These are phyloP conservation scores for Aspergillus tanneri DNA, from an alignment of 2,329 filamentous ascomycete species.

Conservation along the genomic window DNA sequence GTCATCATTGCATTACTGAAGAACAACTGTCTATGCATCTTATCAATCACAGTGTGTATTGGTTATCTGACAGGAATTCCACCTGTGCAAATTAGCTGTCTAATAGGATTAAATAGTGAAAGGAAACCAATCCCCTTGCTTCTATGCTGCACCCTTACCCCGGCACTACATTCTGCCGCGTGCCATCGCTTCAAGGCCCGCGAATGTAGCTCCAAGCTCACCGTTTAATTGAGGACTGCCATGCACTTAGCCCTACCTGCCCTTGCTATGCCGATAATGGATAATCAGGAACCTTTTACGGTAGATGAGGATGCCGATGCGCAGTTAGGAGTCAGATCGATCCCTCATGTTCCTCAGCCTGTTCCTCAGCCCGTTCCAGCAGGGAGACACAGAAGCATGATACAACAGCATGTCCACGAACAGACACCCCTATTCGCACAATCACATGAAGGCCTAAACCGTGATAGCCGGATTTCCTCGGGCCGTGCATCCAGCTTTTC, in stretches of 20 bases:
- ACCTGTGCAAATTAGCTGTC: no score
- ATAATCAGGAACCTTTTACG: conserved; percentile 35
- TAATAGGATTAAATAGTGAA: no score
- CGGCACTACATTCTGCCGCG: background rate
- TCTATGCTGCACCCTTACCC: background rate
- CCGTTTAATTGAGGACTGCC: background rate
- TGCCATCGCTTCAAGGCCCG: background rate
- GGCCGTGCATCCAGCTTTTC: background rate
- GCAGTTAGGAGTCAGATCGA: conserved; percentile 20
- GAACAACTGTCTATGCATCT: no score
- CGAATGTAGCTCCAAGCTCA: background rate
- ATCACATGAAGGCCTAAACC: background rate
- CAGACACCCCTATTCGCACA: conserved; percentile 28
- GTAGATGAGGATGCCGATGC: conserved; percentile 35
- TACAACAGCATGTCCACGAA: conserved; percentile 25
- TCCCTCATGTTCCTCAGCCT: conserved; percentile 11
- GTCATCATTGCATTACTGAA: no score
- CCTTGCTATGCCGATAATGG: conserved; percentile 23
- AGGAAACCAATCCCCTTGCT: no score
- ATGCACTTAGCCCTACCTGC: background rate
- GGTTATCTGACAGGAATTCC: no score
- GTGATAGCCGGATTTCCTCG: background rate
- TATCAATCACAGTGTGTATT: no score
- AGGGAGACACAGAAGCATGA: conserved; percentile 15
- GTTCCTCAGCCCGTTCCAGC: background rate